Conservation (phyloP, 2,329 filamentous ascomycete species). For the Leptographium radiaticola region DNA sequence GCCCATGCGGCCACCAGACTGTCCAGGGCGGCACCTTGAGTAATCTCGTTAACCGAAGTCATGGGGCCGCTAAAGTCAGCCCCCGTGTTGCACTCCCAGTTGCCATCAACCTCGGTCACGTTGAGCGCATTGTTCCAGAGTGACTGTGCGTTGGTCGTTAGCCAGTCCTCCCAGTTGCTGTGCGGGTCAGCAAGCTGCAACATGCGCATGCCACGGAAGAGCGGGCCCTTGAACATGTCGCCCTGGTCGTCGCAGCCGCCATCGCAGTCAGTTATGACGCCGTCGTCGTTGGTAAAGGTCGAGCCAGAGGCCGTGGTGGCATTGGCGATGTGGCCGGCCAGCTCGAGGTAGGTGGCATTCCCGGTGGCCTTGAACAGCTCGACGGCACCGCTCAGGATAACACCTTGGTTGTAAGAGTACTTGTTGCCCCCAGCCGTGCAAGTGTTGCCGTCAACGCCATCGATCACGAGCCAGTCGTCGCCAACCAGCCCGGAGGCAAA, state of each 20-base stretch:
- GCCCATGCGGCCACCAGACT: neutral
- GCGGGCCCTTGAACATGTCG: slow-evolving; percentile 3
- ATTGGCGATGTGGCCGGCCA: slow-evolving; percentile 34
- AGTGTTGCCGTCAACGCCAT: slow-evolving; percentile 36
- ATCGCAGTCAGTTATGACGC: slow-evolving; percentile 1
- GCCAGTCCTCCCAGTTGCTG: neutral
- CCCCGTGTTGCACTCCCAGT: neutral
- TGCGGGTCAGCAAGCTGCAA: neutral
- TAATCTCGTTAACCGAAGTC: neutral
- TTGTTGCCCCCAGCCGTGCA: slow-evolving; percentile 27
- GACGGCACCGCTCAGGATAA: slow-evolving; percentile 40
- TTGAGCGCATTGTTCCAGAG: slow-evolving; percentile 1
- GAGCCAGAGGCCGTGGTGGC: slow-evolving; percentile 16
- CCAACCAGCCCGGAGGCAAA: slow-evolving; percentile 37
- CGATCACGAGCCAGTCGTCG: slow-evolving; percentile 34
- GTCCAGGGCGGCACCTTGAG: neutral
- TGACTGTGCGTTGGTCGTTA: neutral
- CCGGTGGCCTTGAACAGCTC: slow-evolving; percentile 34
- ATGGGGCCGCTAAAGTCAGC: neutral
- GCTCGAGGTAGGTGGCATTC: slow-evolving; percentile 26
- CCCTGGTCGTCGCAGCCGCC: slow-evolving; percentile 1
- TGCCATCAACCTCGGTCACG: neutral
- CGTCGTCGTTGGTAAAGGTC: neutral
- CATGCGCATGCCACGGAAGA: neutral
- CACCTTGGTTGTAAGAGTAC: slow-evolving; percentile 40